These are phyloP conservation scores for Lentithecium fluviatile DNA, from an alignment of 495 filamentous ascomycete genomes.

Conservation along the genomic window DNA sequence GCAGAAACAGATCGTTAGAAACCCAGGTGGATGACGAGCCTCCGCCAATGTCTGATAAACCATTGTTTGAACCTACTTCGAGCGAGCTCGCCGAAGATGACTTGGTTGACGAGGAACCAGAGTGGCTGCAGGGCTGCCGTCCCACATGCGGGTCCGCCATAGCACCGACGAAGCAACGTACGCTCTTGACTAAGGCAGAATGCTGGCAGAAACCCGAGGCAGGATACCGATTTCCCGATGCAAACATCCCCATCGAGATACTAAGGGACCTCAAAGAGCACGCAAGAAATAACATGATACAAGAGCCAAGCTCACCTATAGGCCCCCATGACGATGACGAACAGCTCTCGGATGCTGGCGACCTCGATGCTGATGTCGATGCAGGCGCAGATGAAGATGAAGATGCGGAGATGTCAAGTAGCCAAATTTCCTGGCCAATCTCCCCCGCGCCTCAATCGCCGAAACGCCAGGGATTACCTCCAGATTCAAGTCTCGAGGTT, in stretches of 20 bases:
- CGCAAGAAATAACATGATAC: not conserved
- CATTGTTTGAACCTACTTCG: not conserved
- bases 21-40: not conserved
- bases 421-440: constrained; percentile 2
- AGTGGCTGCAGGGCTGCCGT: not conserved
- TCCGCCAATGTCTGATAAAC: no score
- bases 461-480: constrained; percentile 6
- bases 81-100: not conserved
- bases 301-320: not conserved
- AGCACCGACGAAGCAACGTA: not conserved
- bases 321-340: constrained; percentile 1
- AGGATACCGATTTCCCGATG: constrained; percentile 10
- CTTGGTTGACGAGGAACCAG: not conserved
- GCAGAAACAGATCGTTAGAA: no score
- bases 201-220: constrained; percentile 17
- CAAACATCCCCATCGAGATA: constrained; percentile 24
- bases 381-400: not conserved
- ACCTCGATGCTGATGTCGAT: not conserved
- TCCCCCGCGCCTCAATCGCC: constrained; percentile 2
- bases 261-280: constrained; percentile 8
- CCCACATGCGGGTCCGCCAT: not conserved
- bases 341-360: not conserved
- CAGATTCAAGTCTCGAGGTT: constrained; percentile 19
- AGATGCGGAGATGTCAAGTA: not conserved
- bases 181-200: not conserved